Evolutionary conservation across 192 early-diverging fungal genomes (phyloP).

Genomic region (Pecoramyces ruminantium): DNA sequence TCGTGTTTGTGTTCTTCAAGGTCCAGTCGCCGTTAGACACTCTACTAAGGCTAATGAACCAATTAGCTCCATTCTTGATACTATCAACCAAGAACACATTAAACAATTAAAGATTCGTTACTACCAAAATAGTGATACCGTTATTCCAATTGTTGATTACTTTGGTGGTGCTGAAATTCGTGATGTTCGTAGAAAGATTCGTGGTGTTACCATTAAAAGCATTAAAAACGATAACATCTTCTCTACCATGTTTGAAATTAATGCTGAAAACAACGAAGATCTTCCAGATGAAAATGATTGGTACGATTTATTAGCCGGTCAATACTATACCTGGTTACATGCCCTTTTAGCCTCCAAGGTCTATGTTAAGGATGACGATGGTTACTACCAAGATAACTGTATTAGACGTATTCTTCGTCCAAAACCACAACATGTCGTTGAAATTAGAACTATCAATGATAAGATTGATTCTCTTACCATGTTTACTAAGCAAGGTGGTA

Average conservation of each 20-base stretch:
- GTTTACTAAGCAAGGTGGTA: conserved; percentile 27
- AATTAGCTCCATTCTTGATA: conserved; percentile 71
- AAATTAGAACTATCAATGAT: conserved; percentile 25
- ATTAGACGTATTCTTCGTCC: conserved; percentile 44
- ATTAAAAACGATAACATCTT: conserved; percentile 17
- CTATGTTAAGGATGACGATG: conserved; percentile 52
- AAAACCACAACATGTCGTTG: conserved; percentile 18
- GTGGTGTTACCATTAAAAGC: conserved; percentile 16
- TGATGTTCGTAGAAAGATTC: conserved; percentile 13
- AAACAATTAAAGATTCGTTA: conserved; percentile 48
- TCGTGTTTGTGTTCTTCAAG: conserved; percentile 74
- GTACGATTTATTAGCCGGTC: conserved; percentile 59
- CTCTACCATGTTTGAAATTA: conserved; percentile 35
- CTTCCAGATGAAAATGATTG: conserved; percentile 40
- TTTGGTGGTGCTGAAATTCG: conserved; percentile 26
- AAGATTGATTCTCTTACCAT: conserved; percentile 26
- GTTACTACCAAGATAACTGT: conserved; percentile 40
- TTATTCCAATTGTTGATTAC: conserved; percentile 66
- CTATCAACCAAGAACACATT: conserved; percentile 67
- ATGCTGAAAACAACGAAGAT: conserved; percentile 19
- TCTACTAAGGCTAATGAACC: conserved; percentile 61
- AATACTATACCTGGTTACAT: conserved; percentile 60
- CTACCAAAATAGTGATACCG: conserved; percentile 37
- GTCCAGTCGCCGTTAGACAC: conserved; percentile 64
- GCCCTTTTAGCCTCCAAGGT: conserved; percentile 59